These are phyloP conservation scores for Fragilaria crotonensis DNA, from an alignment of 108 stramenopile species.

Conservation along the genomic window DNA sequence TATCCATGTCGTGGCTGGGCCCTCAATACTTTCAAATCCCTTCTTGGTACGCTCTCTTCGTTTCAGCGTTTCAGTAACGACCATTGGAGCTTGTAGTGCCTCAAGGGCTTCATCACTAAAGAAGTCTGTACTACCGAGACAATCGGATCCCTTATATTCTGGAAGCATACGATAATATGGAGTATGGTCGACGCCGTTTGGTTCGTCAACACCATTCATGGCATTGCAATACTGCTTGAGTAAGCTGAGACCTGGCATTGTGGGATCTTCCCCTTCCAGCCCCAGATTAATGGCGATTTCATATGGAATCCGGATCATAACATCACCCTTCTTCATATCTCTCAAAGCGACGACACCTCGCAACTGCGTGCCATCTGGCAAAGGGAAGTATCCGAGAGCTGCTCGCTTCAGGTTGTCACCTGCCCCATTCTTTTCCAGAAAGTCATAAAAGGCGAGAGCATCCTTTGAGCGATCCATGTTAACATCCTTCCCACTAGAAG, in stretches of 20 bases:
- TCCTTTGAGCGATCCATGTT: constrained; percentile 47
- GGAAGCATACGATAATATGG: constrained; percentile 65
- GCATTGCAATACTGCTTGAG: constrained; percentile 48
- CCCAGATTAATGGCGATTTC: constrained; percentile 68
- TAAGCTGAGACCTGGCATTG: constrained; percentile 44
- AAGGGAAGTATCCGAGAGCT: constrained; percentile 50
- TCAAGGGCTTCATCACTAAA: constrained; percentile 51
- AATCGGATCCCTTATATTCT: constrained; percentile 40
- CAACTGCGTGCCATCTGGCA: constrained; percentile 20
- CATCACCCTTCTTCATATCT: constrained; percentile 58
- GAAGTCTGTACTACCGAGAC: constrained; percentile 63
- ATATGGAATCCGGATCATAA: constrained; percentile 67
- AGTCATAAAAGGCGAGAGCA: constrained; percentile 52
- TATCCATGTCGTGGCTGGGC: constrained; percentile 37
- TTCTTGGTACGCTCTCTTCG: constrained; percentile 24
- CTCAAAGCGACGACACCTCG: constrained; percentile 65
- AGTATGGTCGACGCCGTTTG: constrained; percentile 5
- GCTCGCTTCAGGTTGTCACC: constrained; percentile 53
- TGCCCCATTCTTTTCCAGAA: constrained; percentile 38
- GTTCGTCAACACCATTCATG: neutral
- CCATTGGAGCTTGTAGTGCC: constrained; percentile 48
- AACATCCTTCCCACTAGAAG: constrained; percentile 17
- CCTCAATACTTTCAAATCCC: constrained; percentile 45
- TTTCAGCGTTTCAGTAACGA: constrained; percentile 50
- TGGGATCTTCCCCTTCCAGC: constrained; percentile 56